phyloP scores from a whole-genome alignment of 192 early-diverging fungal genomes.

The Glomus cerebriforme region DNA sequence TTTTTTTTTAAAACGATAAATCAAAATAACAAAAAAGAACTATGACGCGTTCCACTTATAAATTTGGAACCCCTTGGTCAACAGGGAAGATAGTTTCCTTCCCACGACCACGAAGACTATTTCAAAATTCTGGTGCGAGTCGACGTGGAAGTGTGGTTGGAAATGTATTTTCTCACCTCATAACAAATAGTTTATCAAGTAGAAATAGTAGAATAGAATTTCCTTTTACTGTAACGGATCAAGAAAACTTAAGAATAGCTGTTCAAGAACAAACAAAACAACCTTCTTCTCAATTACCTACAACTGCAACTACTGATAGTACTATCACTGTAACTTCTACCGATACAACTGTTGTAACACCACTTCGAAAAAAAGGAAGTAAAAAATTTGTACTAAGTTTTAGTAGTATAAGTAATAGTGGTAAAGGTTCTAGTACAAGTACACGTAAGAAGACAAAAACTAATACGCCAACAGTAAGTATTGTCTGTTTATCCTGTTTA shows the following conservation, averaged over 20 bases:
- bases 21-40: not conserved
- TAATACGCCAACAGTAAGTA: conserved; percentile 4
- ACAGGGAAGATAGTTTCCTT: not conserved
- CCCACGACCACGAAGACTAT: not conserved
- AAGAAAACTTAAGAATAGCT: conserved; percentile 16
- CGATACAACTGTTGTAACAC: not conserved
- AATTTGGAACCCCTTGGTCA: conserved; percentile 8
- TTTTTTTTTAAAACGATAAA: not conserved
- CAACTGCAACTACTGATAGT: not conserved
- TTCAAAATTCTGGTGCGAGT: conserved; percentile 19
- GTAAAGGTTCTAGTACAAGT: not conserved
- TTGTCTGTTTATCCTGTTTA: conserved; percentile 22
- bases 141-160: conserved; percentile 19
- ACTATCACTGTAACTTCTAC: not conserved
- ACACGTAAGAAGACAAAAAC: conserved; percentile 7
- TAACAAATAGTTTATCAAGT: not conserved
- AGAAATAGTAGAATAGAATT: conserved; percentile 18
- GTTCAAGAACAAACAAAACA: not conserved
- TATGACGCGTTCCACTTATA: not conserved
- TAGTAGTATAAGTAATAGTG: conserved; percentile 1
- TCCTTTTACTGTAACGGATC: conserved; percentile 19
- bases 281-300: not conserved
- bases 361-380: conserved; percentile 8
- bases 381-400: conserved; percentile 17
- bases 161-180: not conserved